These are phyloP conservation scores for Aleurites moluccanus DNA, from an alignment of 441 rosid species.

Conservation along the genomic window DNA sequence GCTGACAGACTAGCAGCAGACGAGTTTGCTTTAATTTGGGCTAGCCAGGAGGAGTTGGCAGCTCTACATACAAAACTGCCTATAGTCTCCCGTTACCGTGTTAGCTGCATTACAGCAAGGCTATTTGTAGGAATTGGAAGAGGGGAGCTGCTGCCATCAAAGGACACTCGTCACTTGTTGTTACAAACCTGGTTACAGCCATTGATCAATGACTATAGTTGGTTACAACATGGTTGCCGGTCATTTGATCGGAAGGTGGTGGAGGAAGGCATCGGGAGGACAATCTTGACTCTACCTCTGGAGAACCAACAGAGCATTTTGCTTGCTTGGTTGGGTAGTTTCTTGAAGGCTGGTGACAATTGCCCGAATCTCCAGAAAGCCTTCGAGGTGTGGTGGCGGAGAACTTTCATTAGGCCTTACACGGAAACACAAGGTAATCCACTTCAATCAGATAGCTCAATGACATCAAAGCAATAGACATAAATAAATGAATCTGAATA, in stretches of 20 bases:
- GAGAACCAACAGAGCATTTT: slow-evolving; percentile 89
- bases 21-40: slow-evolving; percentile 77
- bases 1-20: slow-evolving; percentile 78
- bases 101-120: slow-evolving; percentile 79
- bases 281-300: slow-evolving; percentile 81
- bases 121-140: slow-evolving; percentile 86
- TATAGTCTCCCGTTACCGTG: slow-evolving; percentile 66
- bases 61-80: slow-evolving; percentile 67
- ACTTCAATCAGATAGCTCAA: slow-evolving; percentile 39
- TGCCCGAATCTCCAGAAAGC: slow-evolving; percentile 96
- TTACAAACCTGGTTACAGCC: slow-evolving; percentile 89
- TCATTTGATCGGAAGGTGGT: slow-evolving; percentile 84
- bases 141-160: slow-evolving; percentile 82
- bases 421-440: slow-evolving; percentile 46
- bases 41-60: slow-evolving; percentile 71
- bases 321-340: slow-evolving; percentile 79
- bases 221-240: slow-evolving; percentile 87
- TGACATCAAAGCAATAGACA: slow-evolving; percentile 33
- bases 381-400: slow-evolving; percentile 98
- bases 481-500: slow-evolving; percentile 4
- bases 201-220: slow-evolving; percentile 79
- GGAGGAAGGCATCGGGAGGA: slow-evolving; percentile 95
- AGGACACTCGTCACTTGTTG: slow-evolving; percentile 70
- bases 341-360: slow-evolving; percentile 75
- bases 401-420: slow-evolving; percentile 81